Evolutionary conservation across 179 eudicot genomes (phyloP), one percentile per base, ranked within the genome.

Genomic region (Spergularia azorica): DNA sequence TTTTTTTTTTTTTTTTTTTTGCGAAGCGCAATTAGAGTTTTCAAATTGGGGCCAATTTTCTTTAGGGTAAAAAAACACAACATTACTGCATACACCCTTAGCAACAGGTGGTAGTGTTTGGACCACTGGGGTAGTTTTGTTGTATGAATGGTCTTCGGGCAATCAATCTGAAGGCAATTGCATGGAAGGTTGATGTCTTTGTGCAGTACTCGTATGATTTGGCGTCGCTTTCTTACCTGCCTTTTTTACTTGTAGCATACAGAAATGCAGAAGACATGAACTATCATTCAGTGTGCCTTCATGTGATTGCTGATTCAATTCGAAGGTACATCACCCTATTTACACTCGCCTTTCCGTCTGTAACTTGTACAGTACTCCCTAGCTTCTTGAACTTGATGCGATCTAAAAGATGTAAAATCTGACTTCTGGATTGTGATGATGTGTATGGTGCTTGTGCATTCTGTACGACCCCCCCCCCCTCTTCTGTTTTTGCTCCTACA

Each of bases 251-350:
- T 86, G 87, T 87, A 95, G 99, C 87, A 48, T 95, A 95, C 86
- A 90, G 97, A 86, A 93, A 89, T 74, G 92, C 97, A 21, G 97
- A 95, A 86, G 99, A 95, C 81, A 90, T 95, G 95, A 95, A 95
- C 77, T 83, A 89, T 82, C 99, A 95, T 76, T 90, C 99, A 1
- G 89, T 95, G 56, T 95, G 95, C 88, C 84, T 95, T 71, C 99
- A 95, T 86, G 99, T 95, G 77, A 90, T 95, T 76, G 89, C 99
- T 71, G 99, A 95, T 84, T 95, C 99, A 48, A 90, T 95, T 73
- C 94, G 99, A 77, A 95, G 99, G 99, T 95, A 80, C 80, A 69
- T 43, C 75, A 73, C 63, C 41, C 58, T 73, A 70, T 79, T 72
- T 39, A 10, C 21, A 15, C 57, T 71, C 71, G 50, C 21, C 78